Evolutionary conservation across 768 basidiomycete species (phyloP).

Genomic region (Tricholoma sp.): DNA sequence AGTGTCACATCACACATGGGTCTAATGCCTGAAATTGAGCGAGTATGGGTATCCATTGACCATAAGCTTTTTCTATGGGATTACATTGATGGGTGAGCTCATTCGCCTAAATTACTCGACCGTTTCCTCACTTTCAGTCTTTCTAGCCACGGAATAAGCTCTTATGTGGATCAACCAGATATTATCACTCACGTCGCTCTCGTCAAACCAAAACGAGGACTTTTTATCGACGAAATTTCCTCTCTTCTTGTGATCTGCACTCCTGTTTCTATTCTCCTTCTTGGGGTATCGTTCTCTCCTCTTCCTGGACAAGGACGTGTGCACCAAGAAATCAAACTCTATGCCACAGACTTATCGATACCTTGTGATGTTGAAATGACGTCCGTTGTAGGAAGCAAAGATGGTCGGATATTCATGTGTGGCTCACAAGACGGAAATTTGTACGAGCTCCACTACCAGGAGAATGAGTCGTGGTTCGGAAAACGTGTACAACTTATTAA

Average conservation of each 20-base stretch:
- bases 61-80: constrained; percentile 96
- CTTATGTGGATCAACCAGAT: constrained; percentile 89
- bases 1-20: constrained; percentile 82
- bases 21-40: constrained; percentile 86
- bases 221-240: constrained; percentile 92
- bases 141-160: constrained; percentile 78
- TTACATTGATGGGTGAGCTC: constrained; percentile 82
- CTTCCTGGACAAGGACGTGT: constrained; percentile 34
- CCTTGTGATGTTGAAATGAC: constrained; percentile 82
- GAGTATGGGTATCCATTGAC: constrained; percentile 94
- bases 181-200: constrained; percentile 86
- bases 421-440: constrained; percentile 82
- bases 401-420: constrained; percentile 90
- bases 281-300: constrained; percentile 67
- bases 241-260: constrained; percentile 89
- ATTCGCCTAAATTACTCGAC: not conserved
- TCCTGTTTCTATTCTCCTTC: constrained; percentile 72
- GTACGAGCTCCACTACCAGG: constrained; percentile 90
- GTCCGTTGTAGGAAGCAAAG: constrained; percentile 70
- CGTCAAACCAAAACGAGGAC: constrained; percentile 76
- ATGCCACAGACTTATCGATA: constrained; percentile 81
- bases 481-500: constrained; percentile 83
- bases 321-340: constrained; percentile 79
- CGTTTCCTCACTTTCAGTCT: not conserved
- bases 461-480: constrained; percentile 88